phyloP scores from a whole-genome alignment of 2,329 filamentous ascomycete genomes.

The Aspergillus sp. region DNA sequence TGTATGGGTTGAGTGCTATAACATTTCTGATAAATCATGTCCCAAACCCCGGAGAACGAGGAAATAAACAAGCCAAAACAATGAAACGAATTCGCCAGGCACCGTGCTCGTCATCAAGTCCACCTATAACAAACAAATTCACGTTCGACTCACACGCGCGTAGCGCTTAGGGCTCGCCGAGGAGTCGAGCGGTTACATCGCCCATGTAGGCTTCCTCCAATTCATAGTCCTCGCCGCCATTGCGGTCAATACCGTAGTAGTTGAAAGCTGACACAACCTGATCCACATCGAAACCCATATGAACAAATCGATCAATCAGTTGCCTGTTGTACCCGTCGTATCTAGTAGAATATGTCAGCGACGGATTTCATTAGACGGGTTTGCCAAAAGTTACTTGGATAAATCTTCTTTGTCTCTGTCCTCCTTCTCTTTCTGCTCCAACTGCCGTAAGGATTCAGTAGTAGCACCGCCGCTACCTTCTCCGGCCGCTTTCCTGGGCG shows the following conservation, averaged over 20 bases:
- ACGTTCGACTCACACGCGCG: conserved; percentile 2
- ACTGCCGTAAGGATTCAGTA: conserved; percentile 54
- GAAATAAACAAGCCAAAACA: conserved; percentile 7
- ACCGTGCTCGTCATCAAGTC: conserved; percentile 27
- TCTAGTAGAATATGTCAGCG: conserved; percentile 48
- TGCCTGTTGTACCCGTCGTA: conserved; percentile 86
- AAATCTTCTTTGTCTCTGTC: conserved; percentile 58
- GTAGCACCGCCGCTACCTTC: conserved; percentile 54
- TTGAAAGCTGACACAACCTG: conserved; percentile 83
- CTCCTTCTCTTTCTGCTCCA: conserved; percentile 55
- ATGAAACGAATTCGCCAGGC: conserved; percentile 28
- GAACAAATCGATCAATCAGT: conserved; percentile 78
- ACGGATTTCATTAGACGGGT: neutral
- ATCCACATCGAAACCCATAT: conserved; percentile 89
- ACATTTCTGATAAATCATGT: conserved; percentile 1
- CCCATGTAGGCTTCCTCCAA: conserved; percentile 89
- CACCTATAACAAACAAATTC: conserved; percentile 12
- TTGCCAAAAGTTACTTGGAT: conserved; percentile 45
- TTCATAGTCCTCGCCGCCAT: conserved; percentile 75
- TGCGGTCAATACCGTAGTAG: conserved; percentile 76
- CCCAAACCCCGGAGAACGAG: conserved; percentile 1
- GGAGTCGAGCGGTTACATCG: conserved; percentile 79
- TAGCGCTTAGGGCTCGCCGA: conserved; percentile 63
- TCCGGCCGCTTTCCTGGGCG: conserved; percentile 60
- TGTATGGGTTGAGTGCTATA: conserved; percentile 3